These are phyloP conservation scores for Aspergillus hiratsukae DNA, from an alignment of 2,329 filamentous ascomycete genomes.

Conservation along the genomic window DNA sequence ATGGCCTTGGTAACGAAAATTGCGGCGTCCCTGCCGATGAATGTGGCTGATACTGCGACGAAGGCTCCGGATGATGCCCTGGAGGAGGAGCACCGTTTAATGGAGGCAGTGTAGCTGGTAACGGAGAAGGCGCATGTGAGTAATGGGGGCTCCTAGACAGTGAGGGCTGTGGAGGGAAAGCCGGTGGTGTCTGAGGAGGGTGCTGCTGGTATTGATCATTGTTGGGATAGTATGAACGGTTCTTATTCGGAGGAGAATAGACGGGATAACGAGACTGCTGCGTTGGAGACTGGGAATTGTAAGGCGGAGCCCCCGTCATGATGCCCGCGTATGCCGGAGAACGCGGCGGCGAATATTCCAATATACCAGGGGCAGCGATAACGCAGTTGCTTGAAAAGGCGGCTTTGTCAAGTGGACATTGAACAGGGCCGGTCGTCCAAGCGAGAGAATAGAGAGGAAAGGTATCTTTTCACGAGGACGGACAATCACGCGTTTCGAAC, in stretches of 20 bases:
- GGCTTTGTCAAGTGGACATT: background rate
- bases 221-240: conserved; percentile 38
- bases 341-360: conserved; percentile 22
- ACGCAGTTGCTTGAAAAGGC: background rate
- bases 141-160: conserved; percentile 40
- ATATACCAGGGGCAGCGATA: conserved; percentile 4
- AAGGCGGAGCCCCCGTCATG: conserved; percentile 44
- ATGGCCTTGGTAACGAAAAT: conserved; percentile 33
- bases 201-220: conserved; percentile 41
- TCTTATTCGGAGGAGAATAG: conserved; percentile 42
- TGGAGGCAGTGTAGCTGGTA: conserved; percentile 36
- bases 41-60: conserved; percentile 34
- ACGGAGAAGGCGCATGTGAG: conserved; percentile 37
- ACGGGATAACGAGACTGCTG: conserved; percentile 39
- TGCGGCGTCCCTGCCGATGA: conserved; percentile 27
- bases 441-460: background rate
- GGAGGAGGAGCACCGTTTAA: conserved; percentile 35
- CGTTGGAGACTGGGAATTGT: conserved; percentile 43
- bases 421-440: conserved; percentile 1
- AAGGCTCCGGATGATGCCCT: conserved; percentile 27
- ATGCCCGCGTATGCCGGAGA: conserved; percentile 29
- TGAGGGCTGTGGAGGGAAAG: conserved; percentile 31
- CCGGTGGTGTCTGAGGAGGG: conserved; percentile 41
- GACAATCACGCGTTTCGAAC: background rate
- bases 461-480: background rate